These are phyloP conservation scores for Citeromyces nyonsensis DNA, from an alignment of 805 yeast genomes.

Conservation along the genomic window DNA sequence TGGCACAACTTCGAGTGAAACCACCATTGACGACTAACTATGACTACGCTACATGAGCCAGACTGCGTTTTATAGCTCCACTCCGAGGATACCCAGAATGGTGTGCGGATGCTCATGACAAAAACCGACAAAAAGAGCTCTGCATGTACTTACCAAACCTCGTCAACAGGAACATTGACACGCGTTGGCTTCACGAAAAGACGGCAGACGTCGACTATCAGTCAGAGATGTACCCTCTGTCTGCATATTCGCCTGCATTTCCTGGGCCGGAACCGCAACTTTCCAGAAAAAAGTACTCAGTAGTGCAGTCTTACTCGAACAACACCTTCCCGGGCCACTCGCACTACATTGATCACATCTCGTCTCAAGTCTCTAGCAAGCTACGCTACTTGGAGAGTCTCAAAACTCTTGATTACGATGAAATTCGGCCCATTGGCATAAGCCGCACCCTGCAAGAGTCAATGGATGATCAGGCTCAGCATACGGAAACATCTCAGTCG, in stretches of 20 bases:
- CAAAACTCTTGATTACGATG: conserved; percentile 28
- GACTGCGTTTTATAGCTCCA: no score
- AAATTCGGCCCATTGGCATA: conserved; percentile 43
- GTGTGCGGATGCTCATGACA: conserved; percentile 1
- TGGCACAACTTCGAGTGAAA: no score
- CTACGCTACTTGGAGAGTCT: conserved; percentile 14
- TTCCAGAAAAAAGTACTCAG: conserved; percentile 1
- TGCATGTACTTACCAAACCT: conserved; percentile 32
- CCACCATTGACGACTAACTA: no score
- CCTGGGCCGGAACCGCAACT: conserved; percentile 10
- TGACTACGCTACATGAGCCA: no score
- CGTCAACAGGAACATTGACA: conserved; percentile 27
- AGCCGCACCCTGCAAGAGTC: conserved; percentile 32
- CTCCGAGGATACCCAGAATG: no score
- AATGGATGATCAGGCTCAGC: conserved; percentile 7
- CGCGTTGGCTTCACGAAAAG: conserved; percentile 18
- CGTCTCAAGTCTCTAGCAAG: conserved; percentile 8
- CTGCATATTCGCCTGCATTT: conserved; percentile 34
- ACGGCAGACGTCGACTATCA: conserved; percentile 1
- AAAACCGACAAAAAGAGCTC: conserved; percentile 1
- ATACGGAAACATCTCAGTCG: conserved; percentile 7
- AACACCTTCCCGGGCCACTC: not conserved
- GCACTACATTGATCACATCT: conserved; percentile 7
- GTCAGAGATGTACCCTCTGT: conserved; percentile 32
- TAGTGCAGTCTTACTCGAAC: conserved; percentile 8